These are phyloP conservation scores for Lathyrus sativus DNA, from an alignment of 306 rosid genomes.

Conservation along the genomic window DNA sequence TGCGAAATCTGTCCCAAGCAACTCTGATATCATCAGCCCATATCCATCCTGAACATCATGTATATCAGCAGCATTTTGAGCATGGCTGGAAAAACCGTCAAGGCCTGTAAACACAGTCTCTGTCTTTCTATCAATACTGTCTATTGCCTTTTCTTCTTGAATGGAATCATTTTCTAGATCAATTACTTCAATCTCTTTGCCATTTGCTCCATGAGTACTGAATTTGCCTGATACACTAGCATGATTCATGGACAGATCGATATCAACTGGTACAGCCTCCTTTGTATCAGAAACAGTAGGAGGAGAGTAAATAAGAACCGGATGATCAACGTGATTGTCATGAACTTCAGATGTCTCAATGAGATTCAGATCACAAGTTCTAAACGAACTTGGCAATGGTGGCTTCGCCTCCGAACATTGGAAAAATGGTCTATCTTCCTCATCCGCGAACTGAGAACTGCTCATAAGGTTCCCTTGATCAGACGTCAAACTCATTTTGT, in stretches of 20 bases:
- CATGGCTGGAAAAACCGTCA: constrained; percentile 69
- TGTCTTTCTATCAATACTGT: constrained; percentile 63
- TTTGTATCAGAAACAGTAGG: constrained; percentile 59
- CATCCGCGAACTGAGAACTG: constrained; percentile 53
- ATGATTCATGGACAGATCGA: constrained; percentile 71
- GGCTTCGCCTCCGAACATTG: constrained; percentile 69
- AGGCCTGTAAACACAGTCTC: constrained; percentile 66
- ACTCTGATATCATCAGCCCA: too few relatives aligned
- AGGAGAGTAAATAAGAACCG: constrained; percentile 49
- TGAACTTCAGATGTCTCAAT: constrained; percentile 75
- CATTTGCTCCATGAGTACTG: constrained; percentile 47
- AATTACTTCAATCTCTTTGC: constrained; percentile 90
- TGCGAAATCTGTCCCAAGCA: too few relatives aligned
- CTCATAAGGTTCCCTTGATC: constrained; percentile 51
- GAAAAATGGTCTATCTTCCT: constrained; percentile 51
- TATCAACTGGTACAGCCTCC: constrained; percentile 56
- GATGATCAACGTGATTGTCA: constrained; percentile 66
- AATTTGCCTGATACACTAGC: constrained; percentile 54
- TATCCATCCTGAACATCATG: too few relatives aligned
- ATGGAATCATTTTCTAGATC: constrained; percentile 76
- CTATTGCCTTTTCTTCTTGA: constrained; percentile 59
- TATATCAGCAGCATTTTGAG: constrained; percentile 63
- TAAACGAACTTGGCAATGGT: constrained; percentile 68
- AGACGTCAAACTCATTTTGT: constrained; percentile 44
- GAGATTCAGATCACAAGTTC: constrained; percentile 96